Evolutionary conservation across 2,329 filamentous ascomycete genomes (phyloP).

Genomic region (Penicillium sp.): DNA sequence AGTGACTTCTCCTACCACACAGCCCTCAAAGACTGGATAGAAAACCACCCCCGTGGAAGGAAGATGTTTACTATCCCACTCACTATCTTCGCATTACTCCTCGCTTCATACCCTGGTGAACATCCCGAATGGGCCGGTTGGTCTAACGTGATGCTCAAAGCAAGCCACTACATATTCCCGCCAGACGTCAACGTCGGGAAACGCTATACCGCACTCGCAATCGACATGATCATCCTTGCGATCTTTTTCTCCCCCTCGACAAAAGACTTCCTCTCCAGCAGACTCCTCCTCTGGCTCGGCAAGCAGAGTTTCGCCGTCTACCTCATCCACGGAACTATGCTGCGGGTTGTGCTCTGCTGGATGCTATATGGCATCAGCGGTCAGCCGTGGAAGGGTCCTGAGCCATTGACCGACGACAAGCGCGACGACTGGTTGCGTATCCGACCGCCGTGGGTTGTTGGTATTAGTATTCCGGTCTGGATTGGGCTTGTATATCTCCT

Average conservation of each 20-base stretch:
- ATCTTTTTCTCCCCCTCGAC: conserved; percentile 51
- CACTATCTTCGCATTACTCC: conserved; percentile 46
- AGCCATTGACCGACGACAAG: conserved; percentile 17
- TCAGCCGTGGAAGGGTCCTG: conserved; percentile 41
- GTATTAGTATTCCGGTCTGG: conserved; percentile 46
- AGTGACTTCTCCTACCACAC: conserved; percentile 51
- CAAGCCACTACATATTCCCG: conserved; percentile 49
- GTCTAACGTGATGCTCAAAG: conserved; percentile 46
- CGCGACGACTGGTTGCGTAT: conserved; percentile 39
- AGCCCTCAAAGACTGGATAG: conserved; percentile 47
- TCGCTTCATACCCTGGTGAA: conserved; percentile 52
- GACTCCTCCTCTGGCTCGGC: conserved; percentile 54
- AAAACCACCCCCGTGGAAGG: conserved; percentile 41
- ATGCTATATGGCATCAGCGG: conserved; percentile 53
- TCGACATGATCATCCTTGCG: conserved; percentile 51
- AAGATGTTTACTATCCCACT: conserved; percentile 40
- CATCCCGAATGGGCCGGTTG: conserved; percentile 51
- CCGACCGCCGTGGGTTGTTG: conserved; percentile 40
- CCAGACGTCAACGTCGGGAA: conserved; percentile 44
- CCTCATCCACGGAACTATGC: conserved; percentile 53
- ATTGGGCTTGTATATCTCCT: conserved; percentile 47
- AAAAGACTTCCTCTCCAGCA: conserved; percentile 51
- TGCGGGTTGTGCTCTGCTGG: conserved; percentile 52
- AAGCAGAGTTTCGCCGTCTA: conserved; percentile 57
- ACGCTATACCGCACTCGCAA: conserved; percentile 49